Conservation (phyloP, 169 alveolate species). For the Sarcocystis neurona region DNA sequence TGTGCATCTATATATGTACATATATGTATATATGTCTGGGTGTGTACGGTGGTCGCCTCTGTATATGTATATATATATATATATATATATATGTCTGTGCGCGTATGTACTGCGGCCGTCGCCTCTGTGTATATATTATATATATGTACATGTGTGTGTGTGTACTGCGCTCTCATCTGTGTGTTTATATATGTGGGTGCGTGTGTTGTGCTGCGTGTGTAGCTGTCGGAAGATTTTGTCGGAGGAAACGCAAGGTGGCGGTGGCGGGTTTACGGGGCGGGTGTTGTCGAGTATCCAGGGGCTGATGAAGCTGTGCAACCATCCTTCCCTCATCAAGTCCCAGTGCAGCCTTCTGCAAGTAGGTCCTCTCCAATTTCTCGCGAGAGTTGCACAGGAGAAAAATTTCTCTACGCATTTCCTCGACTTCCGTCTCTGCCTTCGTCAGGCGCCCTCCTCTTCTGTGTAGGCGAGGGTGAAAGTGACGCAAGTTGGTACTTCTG, state of each 20-base stretch:
- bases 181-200: no score
- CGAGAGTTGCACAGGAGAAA: slow-evolving; percentile 68
- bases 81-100: no score
- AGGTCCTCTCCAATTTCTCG: slow-evolving; percentile 60
- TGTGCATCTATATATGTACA: no score
- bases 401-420: background rate
- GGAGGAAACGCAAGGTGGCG: slow-evolving; percentile 67
- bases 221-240: slow-evolving; percentile 76
- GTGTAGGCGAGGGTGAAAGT: background rate
- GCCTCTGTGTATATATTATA: no score
- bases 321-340: slow-evolving; percentile 76
- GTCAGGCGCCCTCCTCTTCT: background rate
- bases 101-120: no score
- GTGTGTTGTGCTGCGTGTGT: no score
- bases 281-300: slow-evolving; percentile 80
- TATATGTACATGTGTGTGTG: no score
- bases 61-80: background rate
- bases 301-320: slow-evolving; percentile 86
- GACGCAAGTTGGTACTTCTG: no score
- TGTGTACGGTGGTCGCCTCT: background rate
- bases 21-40: background rate
- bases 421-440: background rate
- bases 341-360: slow-evolving; percentile 49
- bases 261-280: slow-evolving; percentile 69
- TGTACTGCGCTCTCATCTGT: no score